Base-by-base conservation (phyloP, 2,329 filamentous ascomycete species). In the Arthroderma sp. region DNA sequence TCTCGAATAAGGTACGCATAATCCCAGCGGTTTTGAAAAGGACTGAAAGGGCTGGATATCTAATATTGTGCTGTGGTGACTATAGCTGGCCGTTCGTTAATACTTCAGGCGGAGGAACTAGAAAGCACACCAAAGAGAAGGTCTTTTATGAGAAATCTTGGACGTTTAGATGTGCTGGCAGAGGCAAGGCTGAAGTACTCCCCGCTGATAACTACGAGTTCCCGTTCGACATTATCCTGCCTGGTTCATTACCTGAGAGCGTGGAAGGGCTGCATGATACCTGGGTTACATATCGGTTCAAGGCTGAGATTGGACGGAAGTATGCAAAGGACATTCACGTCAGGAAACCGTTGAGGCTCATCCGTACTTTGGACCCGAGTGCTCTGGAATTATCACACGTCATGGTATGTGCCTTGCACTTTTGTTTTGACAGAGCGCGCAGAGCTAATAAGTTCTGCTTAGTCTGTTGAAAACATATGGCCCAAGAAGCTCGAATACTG, bases 401-500 rank as follows among this genome's bases (percentile, higher is more conserved):
- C 40, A 91, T 95, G 85, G 85, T 70, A 57, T 52, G 59, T 50
- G 15, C 10, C 30, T 9, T 15, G 36, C 10, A 29, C 15, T 37
- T 22, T 30, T n/a, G n/a, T 4, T 8, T 7, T 7, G 1, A 34
- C 7, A 15, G 8, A 31, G 9, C 5, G 8, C 5, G 11, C 32
- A 41, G 15, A 34, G 45, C 44, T 39, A 44, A 40, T 9, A 5
- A 32, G 40, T 15, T 30, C n/a, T 36, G 10, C 6, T 29, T 38
- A 48, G 46, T 74, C 85, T 50, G 88, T 96, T 51, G 88, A 95
- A 64, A 95, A 95, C 58, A 83, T 94, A 51, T 98, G 91, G 91
- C 84, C 87, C 4, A 91, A 94, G 69, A 98, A 98, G 70, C 77
- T 96, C 55, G 85, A 94, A 61, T 98, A 98, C 67, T 89, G 86